These are phyloP conservation scores for Ogataea sp. DNA, from an alignment of 805 yeast genomes.

Conservation along the genomic window DNA sequence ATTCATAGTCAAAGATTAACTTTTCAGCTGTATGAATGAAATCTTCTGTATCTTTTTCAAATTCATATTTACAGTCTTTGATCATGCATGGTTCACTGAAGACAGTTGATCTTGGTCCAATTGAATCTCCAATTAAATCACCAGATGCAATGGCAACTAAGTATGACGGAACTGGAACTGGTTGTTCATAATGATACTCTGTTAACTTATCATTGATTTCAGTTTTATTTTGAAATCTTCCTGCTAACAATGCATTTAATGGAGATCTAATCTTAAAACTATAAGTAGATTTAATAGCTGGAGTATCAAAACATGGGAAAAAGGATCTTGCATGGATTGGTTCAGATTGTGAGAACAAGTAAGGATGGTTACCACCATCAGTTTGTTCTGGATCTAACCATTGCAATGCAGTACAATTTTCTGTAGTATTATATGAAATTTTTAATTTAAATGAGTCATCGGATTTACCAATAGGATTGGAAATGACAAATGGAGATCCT, in stretches of 20 bases:
- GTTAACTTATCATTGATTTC: slow-evolving; percentile 24
- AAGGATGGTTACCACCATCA: slow-evolving; percentile 60
- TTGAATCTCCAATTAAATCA: slow-evolving; percentile 52
- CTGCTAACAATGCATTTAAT: slow-evolving; percentile 68
- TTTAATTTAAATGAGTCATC: slow-evolving; percentile 20
- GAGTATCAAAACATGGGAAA: slow-evolving; percentile 89
- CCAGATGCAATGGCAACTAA: slow-evolving; percentile 83
- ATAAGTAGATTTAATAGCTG: slow-evolving; percentile 67
- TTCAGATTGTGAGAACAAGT: slow-evolving; percentile 83
- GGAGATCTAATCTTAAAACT: slow-evolving; percentile 52
- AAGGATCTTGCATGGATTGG: slow-evolving; percentile 85
- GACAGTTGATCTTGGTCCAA: slow-evolving; percentile 84
- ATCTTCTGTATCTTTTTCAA: slow-evolving; percentile 70
- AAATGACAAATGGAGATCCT: slow-evolving; percentile 47
- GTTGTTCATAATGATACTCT: slow-evolving; percentile 52
- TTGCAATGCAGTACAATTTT: slow-evolving; percentile 75
- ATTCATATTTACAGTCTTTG: slow-evolving; percentile 67
- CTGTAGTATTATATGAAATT: slow-evolving; percentile 62
- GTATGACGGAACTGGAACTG: slow-evolving; percentile 80
- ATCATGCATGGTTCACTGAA: slow-evolving; percentile 70
- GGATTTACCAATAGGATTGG: slow-evolving; percentile 8
- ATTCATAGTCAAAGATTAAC: slow-evolving; percentile 71
- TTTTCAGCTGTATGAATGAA: slow-evolving; percentile 74
- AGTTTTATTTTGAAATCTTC: slow-evolving; percentile 23
- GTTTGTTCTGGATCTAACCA: slow-evolving; percentile 74